phyloP scores from a whole-genome alignment of 139 green algal species.

The Asterochloris sp. region DNA sequence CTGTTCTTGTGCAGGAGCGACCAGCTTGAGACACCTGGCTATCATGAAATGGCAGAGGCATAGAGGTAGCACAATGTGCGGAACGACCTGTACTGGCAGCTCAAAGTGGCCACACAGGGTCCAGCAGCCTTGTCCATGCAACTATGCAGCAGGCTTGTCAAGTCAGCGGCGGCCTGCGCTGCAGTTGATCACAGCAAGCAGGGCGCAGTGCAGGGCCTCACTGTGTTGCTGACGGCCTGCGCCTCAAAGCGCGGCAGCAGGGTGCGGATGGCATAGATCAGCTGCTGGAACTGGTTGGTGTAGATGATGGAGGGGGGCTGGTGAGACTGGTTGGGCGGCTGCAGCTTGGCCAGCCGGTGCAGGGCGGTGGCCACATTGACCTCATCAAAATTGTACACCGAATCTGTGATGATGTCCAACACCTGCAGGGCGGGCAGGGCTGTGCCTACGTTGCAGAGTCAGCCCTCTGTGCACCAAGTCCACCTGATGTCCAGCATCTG shows the following conservation, averaged over 20 bases:
- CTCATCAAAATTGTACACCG: slow-evolving; percentile 30
- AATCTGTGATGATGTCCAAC: slow-evolving; percentile 24
- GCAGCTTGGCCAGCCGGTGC: slow-evolving; percentile 42
- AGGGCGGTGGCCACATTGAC: slow-evolving; percentile 42
- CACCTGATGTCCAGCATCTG: too few species aligned
- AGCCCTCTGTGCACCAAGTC: too few species aligned
- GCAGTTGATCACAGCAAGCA: too few species aligned
- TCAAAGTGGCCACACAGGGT: too few species aligned
- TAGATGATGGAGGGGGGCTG: slow-evolving; percentile 17
- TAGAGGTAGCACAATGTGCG: too few species aligned
- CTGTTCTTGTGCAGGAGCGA: background rate
- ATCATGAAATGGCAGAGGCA: too few species aligned
- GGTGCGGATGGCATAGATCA: slow-evolving; percentile 24
- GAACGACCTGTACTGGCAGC: too few species aligned
- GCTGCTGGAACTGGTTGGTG: slow-evolving; percentile 25
- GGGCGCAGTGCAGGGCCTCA: background rate
- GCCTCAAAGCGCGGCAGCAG: slow-evolving; percentile 41
- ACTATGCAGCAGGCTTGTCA: too few species aligned
- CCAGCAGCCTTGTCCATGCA: too few species aligned
- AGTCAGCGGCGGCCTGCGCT: too few species aligned
- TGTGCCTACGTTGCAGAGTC: background rate
- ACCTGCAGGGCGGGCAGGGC: slow-evolving; percentile 34
- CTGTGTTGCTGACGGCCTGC: slow-evolving; percentile 38
- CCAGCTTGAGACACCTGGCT: too few species aligned
- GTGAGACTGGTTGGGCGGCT: slow-evolving; percentile 1